Base-by-base conservation (phyloP, 495 filamentous ascomycete genomes). In the Oidiodendron maius region DNA sequence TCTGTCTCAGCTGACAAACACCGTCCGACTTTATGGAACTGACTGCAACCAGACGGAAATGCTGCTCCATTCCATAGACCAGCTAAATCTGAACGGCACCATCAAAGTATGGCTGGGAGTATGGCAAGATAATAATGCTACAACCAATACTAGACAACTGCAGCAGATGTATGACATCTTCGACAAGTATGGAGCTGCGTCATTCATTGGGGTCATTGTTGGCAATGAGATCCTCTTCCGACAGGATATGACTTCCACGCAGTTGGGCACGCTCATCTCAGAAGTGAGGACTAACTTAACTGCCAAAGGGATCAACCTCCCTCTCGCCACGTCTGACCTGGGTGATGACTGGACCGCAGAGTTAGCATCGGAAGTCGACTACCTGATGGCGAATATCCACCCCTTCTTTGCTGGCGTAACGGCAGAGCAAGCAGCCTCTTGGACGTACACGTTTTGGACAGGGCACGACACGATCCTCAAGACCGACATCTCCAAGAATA, bases 11-110 rank as follows among this genome's bases (percentile, higher is more conserved):
- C 72, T 98, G 25, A 96, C 89, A 47, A 90, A 95, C 63, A 83
- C 78, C 2, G 75, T 98, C 36, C 86, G 91, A 1, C 75, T 97
- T 12, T 98, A 98, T 62, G 93, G 93, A 20, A 96, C 88, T 13
- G 93, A 98, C 67, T 98, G 93, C 75, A 96, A 97, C 62, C 91
- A 96, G 65, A 96, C 93, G 0, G 81, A 95, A 61, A 89, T 97
- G 87, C 84, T 93, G 1, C 75, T 97, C 34, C 82, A 91, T 57
- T 80, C 90, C 4, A 82, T 98, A 60, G 71, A 83, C 44, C 76
- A 74, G 42, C 74, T 97, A 25, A 76, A 77, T 26, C 64, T 95
- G 44, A 77, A 80, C 17, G 77, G 83, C 55, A 65, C 62, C 0
- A 83, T 96, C 71, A 95, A 93, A 56, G 73, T 98, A 53, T 96